Conservation (phyloP, 371 early-diverging fungal genomes). For the Mucor circinelloides region DNA sequence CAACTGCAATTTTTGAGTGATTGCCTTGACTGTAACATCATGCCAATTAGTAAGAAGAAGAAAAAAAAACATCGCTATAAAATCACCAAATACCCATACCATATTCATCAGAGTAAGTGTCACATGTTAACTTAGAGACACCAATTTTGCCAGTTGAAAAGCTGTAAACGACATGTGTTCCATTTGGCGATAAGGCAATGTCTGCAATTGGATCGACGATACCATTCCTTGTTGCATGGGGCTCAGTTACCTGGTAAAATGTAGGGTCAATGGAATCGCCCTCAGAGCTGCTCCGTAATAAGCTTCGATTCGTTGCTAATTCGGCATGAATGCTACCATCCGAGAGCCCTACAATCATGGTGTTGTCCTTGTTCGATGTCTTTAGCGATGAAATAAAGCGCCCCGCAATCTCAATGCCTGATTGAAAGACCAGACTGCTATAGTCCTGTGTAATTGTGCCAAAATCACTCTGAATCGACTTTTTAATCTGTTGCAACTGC, state of each 20-base stretch:
- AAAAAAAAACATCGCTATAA: too few relatives aligned
- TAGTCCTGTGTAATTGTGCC: slow-evolving; percentile 4
- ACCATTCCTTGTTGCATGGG: neutral
- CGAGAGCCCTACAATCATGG: slow-evolving; percentile 39
- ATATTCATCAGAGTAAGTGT: slow-evolving; percentile 6
- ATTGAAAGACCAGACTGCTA: slow-evolving; percentile 9
- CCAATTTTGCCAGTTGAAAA: slow-evolving; percentile 34
- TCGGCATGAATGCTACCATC: slow-evolving; percentile 47
- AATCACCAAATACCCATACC: neutral
- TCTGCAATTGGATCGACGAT: slow-evolving; percentile 34
- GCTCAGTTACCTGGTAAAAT: slow-evolving; percentile 29
- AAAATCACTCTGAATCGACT: slow-evolving; percentile 12
- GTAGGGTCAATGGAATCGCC: slow-evolving; percentile 8
- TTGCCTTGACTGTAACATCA: neutral
- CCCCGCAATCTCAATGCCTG: slow-evolving; percentile 14
- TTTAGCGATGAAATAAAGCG: slow-evolving; percentile 37
- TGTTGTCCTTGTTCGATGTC: slow-evolving; percentile 10
- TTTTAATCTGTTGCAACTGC: slow-evolving; percentile 18
- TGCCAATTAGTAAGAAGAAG: neutral
- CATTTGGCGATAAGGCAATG: slow-evolving; percentile 39
- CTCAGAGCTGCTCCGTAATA: neutral
- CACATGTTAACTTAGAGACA: slow-evolving; percentile 29
- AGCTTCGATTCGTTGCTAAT: slow-evolving; percentile 5
- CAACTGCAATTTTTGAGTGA: slow-evolving; percentile 18
- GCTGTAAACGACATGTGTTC: slow-evolving; percentile 42